A percentile compares a stretch with the other conserved stretches of the same genome.
These are phyloP conservation scores for Aspergillus sp. DNA, from an alignment of 2,329 filamentous ascomycete species.

Conservation along the genomic window DNA sequence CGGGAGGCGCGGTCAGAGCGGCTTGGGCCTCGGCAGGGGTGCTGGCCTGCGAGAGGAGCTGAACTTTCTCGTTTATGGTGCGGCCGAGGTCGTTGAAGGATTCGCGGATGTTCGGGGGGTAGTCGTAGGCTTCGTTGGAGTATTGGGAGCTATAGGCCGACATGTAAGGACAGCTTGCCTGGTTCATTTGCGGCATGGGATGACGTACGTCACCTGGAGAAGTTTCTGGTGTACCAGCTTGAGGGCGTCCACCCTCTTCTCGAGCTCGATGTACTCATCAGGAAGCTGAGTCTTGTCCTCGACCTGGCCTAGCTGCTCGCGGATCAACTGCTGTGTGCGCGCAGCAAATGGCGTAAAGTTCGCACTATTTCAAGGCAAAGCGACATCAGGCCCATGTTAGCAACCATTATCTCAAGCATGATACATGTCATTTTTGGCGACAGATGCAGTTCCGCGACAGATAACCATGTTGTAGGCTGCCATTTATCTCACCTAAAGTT, in stretches of 20 bases:
- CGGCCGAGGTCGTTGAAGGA: slow-evolving; percentile 95
- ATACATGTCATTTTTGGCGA: slow-evolving; percentile 11
- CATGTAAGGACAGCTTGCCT: background rate
- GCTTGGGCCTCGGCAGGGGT: slow-evolving; percentile 91
- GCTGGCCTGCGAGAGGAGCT: slow-evolving; percentile 82
- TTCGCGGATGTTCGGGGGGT: slow-evolving; percentile 96
- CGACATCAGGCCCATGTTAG: slow-evolving; percentile 35
- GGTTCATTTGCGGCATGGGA: background rate
- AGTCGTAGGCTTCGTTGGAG: slow-evolving; percentile 85
- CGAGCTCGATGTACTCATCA: slow-evolving; percentile 95
- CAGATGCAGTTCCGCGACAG: slow-evolving; percentile 2
- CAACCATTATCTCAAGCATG: slow-evolving; percentile 22
- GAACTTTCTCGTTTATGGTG: slow-evolving; percentile 94
- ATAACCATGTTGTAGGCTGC: slow-evolving; percentile 18
- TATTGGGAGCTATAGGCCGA: slow-evolving; percentile 75
- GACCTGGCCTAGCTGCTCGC: slow-evolving; percentile 92
- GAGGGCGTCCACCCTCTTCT: slow-evolving; percentile 97
- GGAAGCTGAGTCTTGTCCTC: slow-evolving; percentile 98
- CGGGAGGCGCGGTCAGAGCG: slow-evolving; percentile 85
- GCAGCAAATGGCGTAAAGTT: slow-evolving; percentile 90
- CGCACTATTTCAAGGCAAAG: slow-evolving; percentile 63
- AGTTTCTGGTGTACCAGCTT: slow-evolving; percentile 98
- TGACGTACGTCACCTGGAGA: slow-evolving; percentile 86
- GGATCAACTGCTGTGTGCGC: slow-evolving; percentile 95
- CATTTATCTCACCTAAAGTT: slow-evolving; percentile 63